Evolutionary conservation across 1,284 basidiomycete genomes (phyloP), one percentile per base, ranked within the genome.

Genomic region (Leccinum angustisporum): DNA sequence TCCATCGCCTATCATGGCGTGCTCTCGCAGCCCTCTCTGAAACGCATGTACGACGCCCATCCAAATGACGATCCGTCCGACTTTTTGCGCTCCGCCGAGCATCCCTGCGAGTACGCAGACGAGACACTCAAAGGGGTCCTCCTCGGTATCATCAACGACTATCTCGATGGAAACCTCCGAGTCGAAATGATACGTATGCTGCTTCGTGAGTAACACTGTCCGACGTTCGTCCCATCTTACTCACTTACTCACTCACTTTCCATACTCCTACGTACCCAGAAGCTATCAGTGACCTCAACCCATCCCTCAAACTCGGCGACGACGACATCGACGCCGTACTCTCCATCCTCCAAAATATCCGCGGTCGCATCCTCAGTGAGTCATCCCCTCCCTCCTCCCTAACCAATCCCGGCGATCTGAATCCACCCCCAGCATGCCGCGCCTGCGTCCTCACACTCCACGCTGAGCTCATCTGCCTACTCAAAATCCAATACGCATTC

Each of bases 401-500:
- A 27, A 30, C 27, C 21, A 6, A 50, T 13, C 13, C 25, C 50
- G 61, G 48, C 51, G 51, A 57, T 57, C 36, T 59, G 13, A 58
- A 21, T 21, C 57, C 43, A 46, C 58, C 38, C 14, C 0, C 50
- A 52, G 91, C 88, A n/a, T 93, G 91, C 65, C 86, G 90, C 50
- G 87, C 88, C 33, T 92, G 92, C 68, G 80, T 93, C 38, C 81
- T 87, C 60, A 83, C 91, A 3, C 81, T 95, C 8, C 87, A 90
- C 71, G 77, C 85, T 40, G 87, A 94, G 68, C 82, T 94, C 62
- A 80, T 83, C 13, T 84, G 87, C 31, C 82, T 93, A 8, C 83
- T 93, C 66, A 91, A 94, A 71, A 83, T 93, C 13, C 91, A 94
- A 68, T 85, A 88, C 66, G 84, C 85, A 4, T 87, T 95, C 64